Conservation (phyloP, 495 filamentous ascomycete genomes). For the Neurospora sp. region DNA sequence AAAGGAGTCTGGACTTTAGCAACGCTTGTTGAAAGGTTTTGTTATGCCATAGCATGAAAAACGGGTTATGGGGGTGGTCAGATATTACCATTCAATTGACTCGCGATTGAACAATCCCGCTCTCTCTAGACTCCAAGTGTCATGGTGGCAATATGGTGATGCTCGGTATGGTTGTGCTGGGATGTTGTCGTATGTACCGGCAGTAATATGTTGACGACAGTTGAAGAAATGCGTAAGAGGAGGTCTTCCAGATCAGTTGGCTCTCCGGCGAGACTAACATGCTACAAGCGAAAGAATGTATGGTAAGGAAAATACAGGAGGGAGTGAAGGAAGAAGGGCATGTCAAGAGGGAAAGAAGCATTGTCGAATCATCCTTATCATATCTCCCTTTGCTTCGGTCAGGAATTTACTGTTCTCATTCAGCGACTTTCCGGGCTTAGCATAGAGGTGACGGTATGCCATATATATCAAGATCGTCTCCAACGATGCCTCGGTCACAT, state of each 20-base stretch:
- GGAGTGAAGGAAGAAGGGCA: neutral
- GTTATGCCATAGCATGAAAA: neutral
- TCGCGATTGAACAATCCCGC: neutral
- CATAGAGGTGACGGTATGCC: too few relatives aligned
- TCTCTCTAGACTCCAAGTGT: neutral
- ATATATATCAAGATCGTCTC: neutral
- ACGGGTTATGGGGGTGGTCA: neutral
- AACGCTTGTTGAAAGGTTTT: neutral
- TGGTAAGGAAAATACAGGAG: neutral
- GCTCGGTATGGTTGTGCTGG: neutral
- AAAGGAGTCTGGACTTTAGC: neutral
- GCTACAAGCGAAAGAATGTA: neutral
- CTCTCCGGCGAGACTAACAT: neutral
- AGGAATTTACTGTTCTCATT: neutral
- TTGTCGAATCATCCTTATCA: neutral
- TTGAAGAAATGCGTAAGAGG: neutral
- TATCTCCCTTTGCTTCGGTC: neutral
- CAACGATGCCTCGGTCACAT: neutral
- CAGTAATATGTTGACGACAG: neutral
- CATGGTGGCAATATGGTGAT: neutral
- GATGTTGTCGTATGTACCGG: neutral
- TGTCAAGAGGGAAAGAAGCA: neutral
- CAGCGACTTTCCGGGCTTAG: neutral
- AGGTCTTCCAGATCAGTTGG: neutral
- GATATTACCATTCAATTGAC: neutral